Conservation (phyloP, 2,329 filamentous ascomycete genomes). For the Rhytidhysteron rufulum region DNA sequence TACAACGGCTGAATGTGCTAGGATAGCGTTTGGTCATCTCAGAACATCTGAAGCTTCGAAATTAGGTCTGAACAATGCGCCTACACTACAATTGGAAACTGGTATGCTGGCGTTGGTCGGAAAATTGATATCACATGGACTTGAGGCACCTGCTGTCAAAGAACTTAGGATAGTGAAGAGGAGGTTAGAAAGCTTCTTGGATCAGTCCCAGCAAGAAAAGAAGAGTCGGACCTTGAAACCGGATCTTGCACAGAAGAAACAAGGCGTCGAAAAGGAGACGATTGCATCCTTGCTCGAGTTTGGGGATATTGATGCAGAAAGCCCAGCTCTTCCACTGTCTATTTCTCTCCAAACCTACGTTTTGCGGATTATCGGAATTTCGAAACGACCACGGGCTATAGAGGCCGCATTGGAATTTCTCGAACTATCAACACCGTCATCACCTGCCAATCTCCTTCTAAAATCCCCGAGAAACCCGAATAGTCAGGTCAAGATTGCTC, state of each 20-base stretch:
- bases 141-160: constrained; percentile 66
- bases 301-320: constrained; percentile 35
- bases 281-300: constrained; percentile 63
- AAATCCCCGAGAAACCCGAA: constrained; percentile 46
- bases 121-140: constrained; percentile 60
- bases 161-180: constrained; percentile 65
- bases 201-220: constrained; percentile 7
- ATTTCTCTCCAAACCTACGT: constrained; percentile 62
- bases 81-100: constrained; percentile 65
- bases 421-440: constrained; percentile 49
- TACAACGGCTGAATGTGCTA: constrained; percentile 64
- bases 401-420: constrained; percentile 58
- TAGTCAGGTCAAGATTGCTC: constrained; percentile 53
- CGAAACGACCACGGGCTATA: constrained; percentile 57
- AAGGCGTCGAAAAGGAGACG: constrained; percentile 38
- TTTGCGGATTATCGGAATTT: constrained; percentile 59
- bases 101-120: constrained; percentile 68
- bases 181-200: constrained; percentile 49
- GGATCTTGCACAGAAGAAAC: constrained; percentile 28
- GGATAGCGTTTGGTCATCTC: constrained; percentile 63
- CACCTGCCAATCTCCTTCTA: constrained; percentile 57
- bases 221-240: constrained; percentile 6
- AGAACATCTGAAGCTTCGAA: constrained; percentile 53
- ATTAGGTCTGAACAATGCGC: constrained; percentile 51
- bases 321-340: constrained; percentile 49